A percentile compares a stretch with the other conserved stretches of the same genome.
Evolutionary conservation across 2,329 filamentous ascomycete species (phyloP).

Genomic region (Penicillium sp.): DNA sequence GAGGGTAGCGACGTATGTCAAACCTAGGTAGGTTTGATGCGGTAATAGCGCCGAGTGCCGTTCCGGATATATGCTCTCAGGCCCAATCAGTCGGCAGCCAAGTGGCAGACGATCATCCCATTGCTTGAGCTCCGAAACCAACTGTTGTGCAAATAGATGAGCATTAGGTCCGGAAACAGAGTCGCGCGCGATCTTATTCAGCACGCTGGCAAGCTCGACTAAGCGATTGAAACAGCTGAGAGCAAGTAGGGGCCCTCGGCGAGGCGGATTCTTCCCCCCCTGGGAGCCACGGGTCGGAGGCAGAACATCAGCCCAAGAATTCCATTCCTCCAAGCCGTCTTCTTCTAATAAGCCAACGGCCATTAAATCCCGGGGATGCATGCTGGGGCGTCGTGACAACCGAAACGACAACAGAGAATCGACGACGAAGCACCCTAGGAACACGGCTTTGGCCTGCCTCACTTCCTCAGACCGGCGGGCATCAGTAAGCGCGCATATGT

Average conservation of each 20-base stretch:
- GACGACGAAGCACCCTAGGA: constrained; percentile 59
- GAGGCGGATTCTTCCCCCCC: constrained; percentile 33
- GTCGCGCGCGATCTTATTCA: constrained; percentile 43
- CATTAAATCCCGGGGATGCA: constrained; percentile 53
- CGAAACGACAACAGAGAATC: constrained; percentile 58
- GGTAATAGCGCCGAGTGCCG: constrained; percentile 43
- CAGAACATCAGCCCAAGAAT: constrained; percentile 65
- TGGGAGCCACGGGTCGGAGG: constrained; percentile 37
- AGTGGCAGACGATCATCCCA: constrained; percentile 44
- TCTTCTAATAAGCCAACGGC: constrained; percentile 61
- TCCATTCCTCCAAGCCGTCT: constrained; percentile 75
- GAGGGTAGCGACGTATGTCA: constrained; percentile 44
- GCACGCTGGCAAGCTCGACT: constrained; percentile 45
- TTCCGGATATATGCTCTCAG: constrained; percentile 43
- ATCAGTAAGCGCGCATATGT: constrained; percentile 34
- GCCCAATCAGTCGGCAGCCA: constrained; percentile 42
- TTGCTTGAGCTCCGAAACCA: constrained; percentile 42
- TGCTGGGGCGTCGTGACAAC: constrained; percentile 51
- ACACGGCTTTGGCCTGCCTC: constrained; percentile 48
- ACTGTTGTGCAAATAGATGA: constrained; percentile 38
- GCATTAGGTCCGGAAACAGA: constrained; percentile 34
- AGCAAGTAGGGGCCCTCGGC: constrained; percentile 47
- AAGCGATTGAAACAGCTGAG: constrained; percentile 61
- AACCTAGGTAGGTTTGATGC: constrained; percentile 45
- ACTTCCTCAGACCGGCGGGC: constrained; percentile 37